Percentiles rank a stretch among this genome's conserved stretches.
Evolutionary conservation across 805 yeast species (phyloP).

Genomic region (Yamadazyma laniorum): DNA sequence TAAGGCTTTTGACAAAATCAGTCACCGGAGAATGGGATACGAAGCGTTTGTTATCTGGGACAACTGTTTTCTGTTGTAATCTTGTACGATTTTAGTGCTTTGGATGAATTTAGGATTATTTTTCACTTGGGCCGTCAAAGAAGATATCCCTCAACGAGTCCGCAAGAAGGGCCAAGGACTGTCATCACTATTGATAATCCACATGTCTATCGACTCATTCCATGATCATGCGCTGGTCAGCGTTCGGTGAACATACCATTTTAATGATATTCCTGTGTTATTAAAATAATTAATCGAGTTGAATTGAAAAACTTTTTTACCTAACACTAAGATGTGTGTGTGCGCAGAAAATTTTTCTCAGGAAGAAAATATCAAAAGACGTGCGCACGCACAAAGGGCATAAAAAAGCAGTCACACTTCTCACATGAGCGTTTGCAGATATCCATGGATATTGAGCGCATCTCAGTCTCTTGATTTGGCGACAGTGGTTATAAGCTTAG

Average conservation of each 20-base stretch:
- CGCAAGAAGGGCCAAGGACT: too few species aligned
- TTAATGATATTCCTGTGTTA: constrained; percentile 18
- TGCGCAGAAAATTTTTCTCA: constrained; percentile 11
- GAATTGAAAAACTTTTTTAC: constrained; percentile 17
- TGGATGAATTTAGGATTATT: too few species aligned
- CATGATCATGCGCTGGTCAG: background rate
- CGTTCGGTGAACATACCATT: constrained; percentile 17
- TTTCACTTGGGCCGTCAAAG: too few species aligned
- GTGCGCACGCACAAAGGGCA: constrained; percentile 1
- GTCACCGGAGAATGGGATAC: too few species aligned
- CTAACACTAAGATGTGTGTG: constrained; percentile 5
- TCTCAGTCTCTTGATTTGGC: background rate
- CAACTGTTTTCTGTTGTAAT: too few species aligned
- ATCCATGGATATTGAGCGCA: constrained; percentile 1
- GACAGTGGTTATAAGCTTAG: too few species aligned
- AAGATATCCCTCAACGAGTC: too few species aligned
- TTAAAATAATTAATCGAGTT: constrained; percentile 6
- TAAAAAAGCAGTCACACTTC: constrained; percentile 14
- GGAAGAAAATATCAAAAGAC: constrained; percentile 5
- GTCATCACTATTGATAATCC: too few species aligned
- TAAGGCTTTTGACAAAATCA: too few species aligned
- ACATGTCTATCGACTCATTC: too few species aligned
- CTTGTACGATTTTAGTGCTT: too few species aligned
- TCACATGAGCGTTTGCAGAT: constrained; percentile 4
- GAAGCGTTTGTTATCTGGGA: too few species aligned